Base-by-base conservation (phyloP, 106 monocot genomes). In the Dactylorhiza incarnata region DNA sequence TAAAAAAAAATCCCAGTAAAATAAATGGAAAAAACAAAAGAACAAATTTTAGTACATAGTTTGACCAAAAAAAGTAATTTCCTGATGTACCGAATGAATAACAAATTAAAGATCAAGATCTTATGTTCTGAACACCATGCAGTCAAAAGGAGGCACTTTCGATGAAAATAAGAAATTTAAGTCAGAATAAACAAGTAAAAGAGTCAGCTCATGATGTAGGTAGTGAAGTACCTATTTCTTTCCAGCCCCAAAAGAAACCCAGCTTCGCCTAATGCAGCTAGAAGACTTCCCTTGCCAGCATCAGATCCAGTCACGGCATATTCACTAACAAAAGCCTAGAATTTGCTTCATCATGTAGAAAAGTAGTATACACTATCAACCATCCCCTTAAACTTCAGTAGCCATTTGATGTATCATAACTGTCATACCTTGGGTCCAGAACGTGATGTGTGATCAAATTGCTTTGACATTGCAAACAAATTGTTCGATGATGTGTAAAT, bases 261-360 rank as follows among this genome's bases (percentile, higher is more conserved):
- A 68, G 94, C 99, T 92, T 99, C 92, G 49, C 78, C 99, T 69
- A 99, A 75, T 76, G 94, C 91, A 68, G 99, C 94, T 29, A 94
- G 54, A 48, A 99, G 81, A 74, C 87, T 94, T 72, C 99, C 99
- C 61, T 73, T 83, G 70, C 99, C 99, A 77, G 94, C 94, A 91
- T 94, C 97, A 23, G 79, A 80, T 74, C 91, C 91, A 48, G 89
- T 93, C 48, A 94, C 99, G 61, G 99, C 99, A 88, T 99, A 99
- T 80, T 99, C 99, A 78, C 99, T 99, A 79, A 99, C 92, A 84
- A 99, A 94, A 52, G 88, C 99, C 99, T 99, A 78, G 20, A 78
- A 58, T 37, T 25, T 12, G 43, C 56, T 44, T 71, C 26, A 53
- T 15, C 0, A 59, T 46, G 45, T 9, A 56, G 16, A 2, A 7